Conservation (phyloP, 148 eudicot genomes). For the Limonium bicolor region DNA sequence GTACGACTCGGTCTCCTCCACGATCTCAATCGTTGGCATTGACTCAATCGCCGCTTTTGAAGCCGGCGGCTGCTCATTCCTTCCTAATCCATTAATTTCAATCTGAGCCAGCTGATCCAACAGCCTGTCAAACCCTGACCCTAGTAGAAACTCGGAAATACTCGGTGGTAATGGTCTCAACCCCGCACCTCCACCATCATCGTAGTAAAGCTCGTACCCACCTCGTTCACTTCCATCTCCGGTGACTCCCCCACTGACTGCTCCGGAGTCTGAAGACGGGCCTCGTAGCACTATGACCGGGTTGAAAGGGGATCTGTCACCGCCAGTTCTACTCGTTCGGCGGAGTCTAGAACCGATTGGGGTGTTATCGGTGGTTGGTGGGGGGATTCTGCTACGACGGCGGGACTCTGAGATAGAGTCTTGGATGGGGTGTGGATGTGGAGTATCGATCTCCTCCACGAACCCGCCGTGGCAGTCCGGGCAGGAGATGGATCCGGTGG, state of each 20-base stretch:
- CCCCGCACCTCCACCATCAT: conserved; percentile 75
- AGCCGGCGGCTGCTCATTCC: conserved; percentile 67
- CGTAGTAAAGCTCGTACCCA: conserved; percentile 72
- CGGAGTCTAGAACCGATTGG: conserved; percentile 30
- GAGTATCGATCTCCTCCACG: conserved; percentile 48
- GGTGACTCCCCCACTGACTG: conserved; percentile 8
- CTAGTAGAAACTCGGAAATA: conserved; percentile 58
- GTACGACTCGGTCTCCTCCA: conserved; percentile 24
- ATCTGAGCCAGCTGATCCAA: conserved; percentile 55
- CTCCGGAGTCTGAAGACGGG: conserved; percentile 15
- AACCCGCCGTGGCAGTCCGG: conserved; percentile 79
- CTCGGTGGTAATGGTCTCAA: conserved; percentile 61
- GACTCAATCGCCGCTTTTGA: conserved; percentile 71
- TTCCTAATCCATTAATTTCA: conserved; percentile 45
- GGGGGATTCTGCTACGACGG: conserved; percentile 41
- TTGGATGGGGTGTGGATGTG: conserved; percentile 10
- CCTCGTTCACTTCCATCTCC: conserved; percentile 17
- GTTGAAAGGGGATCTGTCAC: conserved; percentile 78
- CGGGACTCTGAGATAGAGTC: conserved; percentile 23
- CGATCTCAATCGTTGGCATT: conserved; percentile 48
- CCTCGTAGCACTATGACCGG: conserved; percentile 90
- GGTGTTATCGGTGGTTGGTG: conserved; percentile 24
- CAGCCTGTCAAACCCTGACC: conserved; percentile 67
- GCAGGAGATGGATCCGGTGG: conserved; percentile 40
- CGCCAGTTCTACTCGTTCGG: conserved; percentile 34